Evolutionary conservation across 2,329 filamentous ascomycete species (phyloP).

Genomic region (Penicillium sp.): DNA sequence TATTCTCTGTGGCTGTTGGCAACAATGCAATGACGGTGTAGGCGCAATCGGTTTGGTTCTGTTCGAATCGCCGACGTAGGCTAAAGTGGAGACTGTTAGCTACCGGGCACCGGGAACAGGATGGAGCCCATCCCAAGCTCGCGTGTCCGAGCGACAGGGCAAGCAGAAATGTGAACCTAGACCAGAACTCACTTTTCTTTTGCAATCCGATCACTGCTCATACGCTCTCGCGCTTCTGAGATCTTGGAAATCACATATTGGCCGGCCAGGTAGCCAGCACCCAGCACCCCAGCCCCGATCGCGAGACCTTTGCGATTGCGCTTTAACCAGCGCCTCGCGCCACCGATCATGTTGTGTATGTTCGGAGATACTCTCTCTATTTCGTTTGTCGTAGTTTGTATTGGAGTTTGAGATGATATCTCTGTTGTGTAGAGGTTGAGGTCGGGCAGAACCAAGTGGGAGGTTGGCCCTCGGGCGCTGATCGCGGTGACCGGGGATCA

Average conservation of each 20-base stretch:
- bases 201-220: slow-evolving; percentile 92
- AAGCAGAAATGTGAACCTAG: not conserved
- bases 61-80: slow-evolving; percentile 91
- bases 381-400: not conserved
- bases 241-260: slow-evolving; percentile 93
- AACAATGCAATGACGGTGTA: slow-evolving; percentile 96
- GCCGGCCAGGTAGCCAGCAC: slow-evolving; percentile 85
- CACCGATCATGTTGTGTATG: slow-evolving; percentile 58
- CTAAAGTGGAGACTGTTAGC: slow-evolving; percentile 49
- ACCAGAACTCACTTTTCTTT: slow-evolving; percentile 78
- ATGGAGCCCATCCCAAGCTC: slow-evolving; percentile 12
- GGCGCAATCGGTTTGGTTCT: slow-evolving; percentile 98
- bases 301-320: slow-evolving; percentile 89
- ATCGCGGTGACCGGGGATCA: slow-evolving; percentile 12
- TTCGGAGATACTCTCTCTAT: not conserved
- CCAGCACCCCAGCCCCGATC: slow-evolving; percentile 82
- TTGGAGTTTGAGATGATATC: not conserved
- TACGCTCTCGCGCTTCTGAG: slow-evolving; percentile 89
- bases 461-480: slow-evolving; percentile 17
- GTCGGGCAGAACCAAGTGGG: slow-evolving; percentile 11
- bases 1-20: slow-evolving; percentile 85
- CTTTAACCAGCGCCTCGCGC: slow-evolving; percentile 85
- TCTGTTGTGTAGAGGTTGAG: slow-evolving; percentile 3
- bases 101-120: slow-evolving; percentile 4
- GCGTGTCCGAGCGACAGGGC: slow-evolving; percentile 5